Evolutionary conservation across 176 grass and related monocot genomes (phyloP).

Genomic region (Chrysopogon serrulatus): DNA sequence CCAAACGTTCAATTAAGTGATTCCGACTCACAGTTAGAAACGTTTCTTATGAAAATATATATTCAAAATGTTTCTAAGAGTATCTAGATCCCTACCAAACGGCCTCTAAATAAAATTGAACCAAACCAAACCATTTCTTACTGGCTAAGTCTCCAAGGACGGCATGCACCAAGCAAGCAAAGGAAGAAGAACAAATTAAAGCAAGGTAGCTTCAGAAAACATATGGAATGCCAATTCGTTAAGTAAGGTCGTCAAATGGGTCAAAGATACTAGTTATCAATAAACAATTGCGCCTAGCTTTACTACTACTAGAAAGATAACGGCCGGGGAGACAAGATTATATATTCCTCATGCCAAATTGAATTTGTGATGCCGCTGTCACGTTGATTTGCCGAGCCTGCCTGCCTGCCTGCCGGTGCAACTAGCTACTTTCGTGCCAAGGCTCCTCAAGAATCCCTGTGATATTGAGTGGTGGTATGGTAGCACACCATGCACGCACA

Average conservation of each 20-base stretch:
- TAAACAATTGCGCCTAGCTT: not conserved
- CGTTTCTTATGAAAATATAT: too few relatives aligned
- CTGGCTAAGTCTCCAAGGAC: constrained; percentile 7
- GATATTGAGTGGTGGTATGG: constrained; percentile 7
- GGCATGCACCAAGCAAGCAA: not conserved
- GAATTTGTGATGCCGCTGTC: not conserved
- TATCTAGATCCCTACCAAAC: too few relatives aligned
- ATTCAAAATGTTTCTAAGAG: too few relatives aligned
- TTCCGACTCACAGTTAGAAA: too few relatives aligned
- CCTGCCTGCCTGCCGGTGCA: not conserved
- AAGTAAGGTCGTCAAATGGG: not conserved
- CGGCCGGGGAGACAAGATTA: not conserved
- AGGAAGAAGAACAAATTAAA: not conserved
- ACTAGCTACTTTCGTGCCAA: constrained; percentile 17
- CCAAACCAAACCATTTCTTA: constrained; percentile 1
- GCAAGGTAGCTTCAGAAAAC: not conserved
- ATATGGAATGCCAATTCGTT: not conserved
- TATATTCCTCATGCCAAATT: constrained; percentile 11
- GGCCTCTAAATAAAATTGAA: not conserved
- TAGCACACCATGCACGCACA: not conserved
- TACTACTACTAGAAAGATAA: not conserved
- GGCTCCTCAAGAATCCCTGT: not conserved
- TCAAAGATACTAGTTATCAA: not conserved
- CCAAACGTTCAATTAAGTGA: too few relatives aligned
- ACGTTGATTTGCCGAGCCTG: not conserved